Percentiles rank a stretch among this genome's conserved stretches.
Evolutionary conservation across 768 basidiomycete genomes (phyloP).

Genomic region (Kwoniella pini): DNA sequence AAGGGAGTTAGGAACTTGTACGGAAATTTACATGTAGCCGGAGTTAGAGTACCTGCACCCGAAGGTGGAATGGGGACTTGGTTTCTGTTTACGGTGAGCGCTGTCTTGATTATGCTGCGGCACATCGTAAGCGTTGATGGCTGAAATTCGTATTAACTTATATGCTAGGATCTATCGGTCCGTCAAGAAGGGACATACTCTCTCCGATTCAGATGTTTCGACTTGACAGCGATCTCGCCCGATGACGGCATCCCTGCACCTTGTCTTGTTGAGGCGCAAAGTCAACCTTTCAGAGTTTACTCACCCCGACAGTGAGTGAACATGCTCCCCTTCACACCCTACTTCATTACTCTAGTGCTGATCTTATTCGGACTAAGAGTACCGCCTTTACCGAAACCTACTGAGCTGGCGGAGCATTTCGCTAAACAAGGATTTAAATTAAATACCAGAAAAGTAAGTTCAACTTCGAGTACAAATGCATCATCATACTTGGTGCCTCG

Average conservation of each 20-base stretch:
- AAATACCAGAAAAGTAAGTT: conserved; percentile 47
- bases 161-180: conserved; percentile 47
- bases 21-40: conserved; percentile 43
- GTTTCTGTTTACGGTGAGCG: conserved; percentile 49
- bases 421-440: conserved; percentile 46
- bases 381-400: conserved; percentile 44
- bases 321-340: too few species aligned
- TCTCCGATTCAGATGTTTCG: conserved; percentile 40
- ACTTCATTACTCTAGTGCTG: too few species aligned
- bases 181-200: conserved; percentile 41
- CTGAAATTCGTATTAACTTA: too few species aligned
- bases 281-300: conserved; percentile 39
- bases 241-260: conserved; percentile 14
- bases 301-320: conserved; percentile 46
- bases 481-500: too few species aligned
- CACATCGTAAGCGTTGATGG: neutral
- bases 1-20: conserved; percentile 36
- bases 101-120: neutral
- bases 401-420: conserved; percentile 46
- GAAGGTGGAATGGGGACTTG: conserved; percentile 42
- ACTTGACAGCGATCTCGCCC: conserved; percentile 30
- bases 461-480: too few species aligned
- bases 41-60: conserved; percentile 33
- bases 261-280: conserved; percentile 25
- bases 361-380: conserved; percentile 24